These are phyloP conservation scores for Phenoliferia sp. DNA, from an alignment of 1,284 basidiomycete genomes.

Conservation along the genomic window DNA sequence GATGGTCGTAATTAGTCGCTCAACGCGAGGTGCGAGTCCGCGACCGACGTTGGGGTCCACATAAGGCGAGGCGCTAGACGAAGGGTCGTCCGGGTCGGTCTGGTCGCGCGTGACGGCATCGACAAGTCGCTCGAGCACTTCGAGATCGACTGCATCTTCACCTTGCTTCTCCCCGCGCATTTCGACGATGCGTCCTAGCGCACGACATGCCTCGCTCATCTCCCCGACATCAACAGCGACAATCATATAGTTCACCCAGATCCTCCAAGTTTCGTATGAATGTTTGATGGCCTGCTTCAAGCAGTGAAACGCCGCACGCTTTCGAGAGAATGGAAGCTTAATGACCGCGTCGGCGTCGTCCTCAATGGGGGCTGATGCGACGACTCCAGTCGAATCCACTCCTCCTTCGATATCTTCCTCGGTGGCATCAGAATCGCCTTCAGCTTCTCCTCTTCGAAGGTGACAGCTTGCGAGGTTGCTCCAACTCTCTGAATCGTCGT, in stretches of 20 bases:
- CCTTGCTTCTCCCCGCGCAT: constrained; percentile 64
- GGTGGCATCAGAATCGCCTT: constrained; percentile 23
- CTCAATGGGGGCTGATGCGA: constrained; percentile 4
- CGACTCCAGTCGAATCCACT: constrained; percentile 17
- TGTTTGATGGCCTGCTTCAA: constrained; percentile 81
- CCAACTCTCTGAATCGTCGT: constrained; percentile 97
- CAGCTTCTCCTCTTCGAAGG: constrained; percentile 62
- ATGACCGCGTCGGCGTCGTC: constrained; percentile 27
- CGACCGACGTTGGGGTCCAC: constrained; percentile 59
- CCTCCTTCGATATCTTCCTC: constrained; percentile 29
- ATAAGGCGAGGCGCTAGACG: constrained; percentile 28
- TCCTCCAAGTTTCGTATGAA: constrained; percentile 87
- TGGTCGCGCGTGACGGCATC: constrained; percentile 67
- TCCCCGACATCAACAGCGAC: constrained; percentile 90
- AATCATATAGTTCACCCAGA: constrained; percentile 98
- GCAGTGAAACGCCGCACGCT: constrained; percentile 87
- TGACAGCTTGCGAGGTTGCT: constrained; percentile 95
- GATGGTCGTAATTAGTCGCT: constrained; percentile 63
- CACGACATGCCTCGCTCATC: constrained; percentile 78
- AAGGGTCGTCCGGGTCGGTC: constrained; percentile 32
- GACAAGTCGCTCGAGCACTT: constrained; percentile 81
- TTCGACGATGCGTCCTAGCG: constrained; percentile 75
- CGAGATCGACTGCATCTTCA: constrained; percentile 64
- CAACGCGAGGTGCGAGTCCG: constrained; percentile 60
- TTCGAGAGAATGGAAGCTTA: constrained; percentile 42